Evolutionary conservation across 371 early-diverging fungal species (phyloP).

Genomic region (Apophysomyces trapeziformis): DNA sequence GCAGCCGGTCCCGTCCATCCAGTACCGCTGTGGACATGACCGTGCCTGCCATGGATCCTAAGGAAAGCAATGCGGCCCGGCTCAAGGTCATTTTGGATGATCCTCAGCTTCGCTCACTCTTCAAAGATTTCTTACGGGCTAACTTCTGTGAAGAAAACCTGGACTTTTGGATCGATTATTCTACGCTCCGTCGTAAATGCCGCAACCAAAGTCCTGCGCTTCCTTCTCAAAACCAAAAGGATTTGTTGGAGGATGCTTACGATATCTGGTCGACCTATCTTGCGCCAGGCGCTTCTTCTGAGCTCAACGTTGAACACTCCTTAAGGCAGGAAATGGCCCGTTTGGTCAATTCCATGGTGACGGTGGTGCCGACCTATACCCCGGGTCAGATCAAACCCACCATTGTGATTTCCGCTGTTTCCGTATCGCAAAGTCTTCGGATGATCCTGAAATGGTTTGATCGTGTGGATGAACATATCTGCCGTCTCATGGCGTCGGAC

Average conservation of each 20-base stretch:
- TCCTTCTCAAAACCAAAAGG: conserved; percentile 37
- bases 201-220: conserved; percentile 35
- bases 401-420: conserved; percentile 35
- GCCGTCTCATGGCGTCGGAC: conserved; percentile 75
- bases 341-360: conserved; percentile 42
- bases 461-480: conserved; percentile 71
- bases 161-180: conserved; percentile 60
- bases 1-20: conserved; percentile 14
- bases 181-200: conserved; percentile 39
- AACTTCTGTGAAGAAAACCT: conserved; percentile 67
- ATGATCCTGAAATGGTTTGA: conserved; percentile 62
- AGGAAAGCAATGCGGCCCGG: conserved; percentile 25
- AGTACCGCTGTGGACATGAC: conserved; percentile 19
- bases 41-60: conserved; percentile 14
- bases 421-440: conserved; percentile 36
- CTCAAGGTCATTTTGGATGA: conserved; percentile 66
- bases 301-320: conserved; percentile 61
- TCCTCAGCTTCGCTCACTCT: conserved; percentile 58
- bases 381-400: conserved; percentile 34
- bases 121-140: conserved; percentile 64
- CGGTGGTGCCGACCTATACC: conserved; percentile 33
- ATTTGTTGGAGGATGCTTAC: conserved; percentile 59
- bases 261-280: conserved; percentile 66
- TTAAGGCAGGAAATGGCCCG: conserved; percentile 48
- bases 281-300: conserved; percentile 55